phyloP scores from a whole-genome alignment of 2,329 filamentous ascomycete genomes.

The Calonectria pteridis region DNA sequence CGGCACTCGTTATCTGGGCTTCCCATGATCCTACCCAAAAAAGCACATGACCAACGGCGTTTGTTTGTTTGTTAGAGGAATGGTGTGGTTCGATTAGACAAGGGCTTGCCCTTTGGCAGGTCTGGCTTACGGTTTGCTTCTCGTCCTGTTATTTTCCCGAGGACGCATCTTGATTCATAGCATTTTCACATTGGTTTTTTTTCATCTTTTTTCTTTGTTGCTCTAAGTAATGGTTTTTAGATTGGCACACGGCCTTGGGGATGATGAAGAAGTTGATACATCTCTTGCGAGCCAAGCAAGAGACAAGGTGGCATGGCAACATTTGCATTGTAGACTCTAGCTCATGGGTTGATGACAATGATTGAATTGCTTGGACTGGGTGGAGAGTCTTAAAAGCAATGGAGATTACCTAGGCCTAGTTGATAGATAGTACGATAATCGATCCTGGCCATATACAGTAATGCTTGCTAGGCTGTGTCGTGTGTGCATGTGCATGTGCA shows the following conservation, averaged over 20 bases:
- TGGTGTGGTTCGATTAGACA: slow-evolving; percentile 45
- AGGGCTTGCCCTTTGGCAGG: slow-evolving; percentile 38
- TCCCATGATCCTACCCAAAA: slow-evolving; percentile 30
- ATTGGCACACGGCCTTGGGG: slow-evolving; percentile 36
- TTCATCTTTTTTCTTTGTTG: slow-evolving; percentile 36
- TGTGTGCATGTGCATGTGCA: background rate
- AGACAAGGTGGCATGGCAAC: background rate
- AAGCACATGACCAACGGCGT: slow-evolving; percentile 47
- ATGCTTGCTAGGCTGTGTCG: background rate
- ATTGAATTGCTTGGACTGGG: slow-evolving; percentile 19
- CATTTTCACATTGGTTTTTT: slow-evolving; percentile 27
- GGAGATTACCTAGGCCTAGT: slow-evolving; percentile 2
- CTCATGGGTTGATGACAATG: slow-evolving; percentile 20
- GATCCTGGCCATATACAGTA: slow-evolving; percentile 11
- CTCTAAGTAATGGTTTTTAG: slow-evolving; percentile 47
- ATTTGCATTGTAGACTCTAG: slow-evolving; percentile 20
- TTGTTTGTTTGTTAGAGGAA: slow-evolving; percentile 48
- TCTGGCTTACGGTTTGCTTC: slow-evolving; percentile 44
- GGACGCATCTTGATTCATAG: slow-evolving; percentile 30
- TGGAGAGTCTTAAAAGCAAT: background rate
- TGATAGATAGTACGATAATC: slow-evolving; percentile 25
- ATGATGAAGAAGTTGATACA: slow-evolving; percentile 19
- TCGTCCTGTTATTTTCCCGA: slow-evolving; percentile 32
- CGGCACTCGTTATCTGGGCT: slow-evolving; percentile 32
- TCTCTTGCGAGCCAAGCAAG: slow-evolving; percentile 25